phyloP scores from a whole-genome alignment of 148 eudicot genomes.

The Salicornia ramosissima region DNA sequence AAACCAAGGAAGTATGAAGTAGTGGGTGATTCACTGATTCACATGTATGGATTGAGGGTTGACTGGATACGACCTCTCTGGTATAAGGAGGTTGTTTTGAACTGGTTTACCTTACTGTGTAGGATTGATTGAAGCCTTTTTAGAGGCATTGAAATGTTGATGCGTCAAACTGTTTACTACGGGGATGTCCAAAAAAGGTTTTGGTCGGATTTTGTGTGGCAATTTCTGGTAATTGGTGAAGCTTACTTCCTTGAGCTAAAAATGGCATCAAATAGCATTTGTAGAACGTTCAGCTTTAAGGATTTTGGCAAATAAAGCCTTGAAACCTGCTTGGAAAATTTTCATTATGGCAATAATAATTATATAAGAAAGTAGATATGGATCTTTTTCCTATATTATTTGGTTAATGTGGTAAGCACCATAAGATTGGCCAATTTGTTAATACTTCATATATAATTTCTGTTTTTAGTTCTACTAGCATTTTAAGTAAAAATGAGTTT shows the following conservation, averaged over 20 bases:
- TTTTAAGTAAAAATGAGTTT: too few relatives aligned
- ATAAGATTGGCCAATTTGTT: too few relatives aligned
- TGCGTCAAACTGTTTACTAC: not conserved
- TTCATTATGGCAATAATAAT: not conserved
- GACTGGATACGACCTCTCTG: not conserved
- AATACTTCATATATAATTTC: too few relatives aligned
- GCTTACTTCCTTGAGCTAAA: constrained; percentile 4
- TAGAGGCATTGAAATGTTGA: not conserved
- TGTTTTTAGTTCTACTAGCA: too few relatives aligned
- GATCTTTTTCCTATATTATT: too few relatives aligned
- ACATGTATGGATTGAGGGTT: not conserved
- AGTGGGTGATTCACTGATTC: not conserved
- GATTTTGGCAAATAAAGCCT: not conserved
- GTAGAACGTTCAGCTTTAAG: not conserved
- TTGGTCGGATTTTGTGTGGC: not conserved
- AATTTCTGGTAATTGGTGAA: not conserved
- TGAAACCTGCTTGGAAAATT: not conserved
- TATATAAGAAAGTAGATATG: too few relatives aligned
- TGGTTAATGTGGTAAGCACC: too few relatives aligned
- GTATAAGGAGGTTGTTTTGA: not conserved
- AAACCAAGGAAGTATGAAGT: too few relatives aligned
- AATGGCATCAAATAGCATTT: not conserved
- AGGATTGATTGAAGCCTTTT: too few relatives aligned
- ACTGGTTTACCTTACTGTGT: not conserved
- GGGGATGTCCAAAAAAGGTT: not conserved